Evolutionary conservation across 1,284 basidiomycete genomes (phyloP), one percentile per base, ranked within the genome.

Genomic region (Tetrapyrgos nigripes): DNA sequence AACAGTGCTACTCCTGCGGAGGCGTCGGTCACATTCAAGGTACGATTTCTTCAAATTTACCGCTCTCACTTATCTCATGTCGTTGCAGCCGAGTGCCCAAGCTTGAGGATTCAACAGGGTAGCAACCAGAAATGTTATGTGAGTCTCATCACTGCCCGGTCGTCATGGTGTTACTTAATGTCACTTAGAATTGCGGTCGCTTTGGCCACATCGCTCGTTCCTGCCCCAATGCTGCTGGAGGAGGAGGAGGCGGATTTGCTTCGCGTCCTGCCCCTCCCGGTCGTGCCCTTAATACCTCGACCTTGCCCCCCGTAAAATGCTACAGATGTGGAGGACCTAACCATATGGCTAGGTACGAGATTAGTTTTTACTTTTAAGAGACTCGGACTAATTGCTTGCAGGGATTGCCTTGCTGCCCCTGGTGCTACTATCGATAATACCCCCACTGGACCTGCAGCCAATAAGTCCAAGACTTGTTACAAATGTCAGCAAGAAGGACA

Each of bases 401-500:
- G 90, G 79, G 89, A 92, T 66, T 94, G 92, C 68, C 86, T 92
- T 65, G 92, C 92, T 58, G 75, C 88, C 54, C 83, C 87, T 48
- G 87, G 87, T 28, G 77, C 83, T 21, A 79, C 78, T 19, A 73
- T 74, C 49, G 84, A 83, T 37, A 68, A 74, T 50, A 63, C 76
- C 53, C 74, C 79, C 13, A 79, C 76, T 45, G 77, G 76, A 33
- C 71, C 76, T 43, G 72, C 78, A 21, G 74, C 76, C 40, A 85
- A 82, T 73, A 90, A 85, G 75, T 85, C 73, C 66, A 93, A 91
- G 78, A 91, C 88, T 46, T 94, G 92, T 73, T 94, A 92, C 77
- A 92, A 91, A 70, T 94, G 92, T 69, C 88, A 92, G 69, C 85
- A 89, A 71, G 88, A 91, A 72, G 92, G 92, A 62, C 92, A 94